phyloP scores from a whole-genome alignment of 2,329 filamentous ascomycete genomes.

The Chaetomiaceae sp. region DNA sequence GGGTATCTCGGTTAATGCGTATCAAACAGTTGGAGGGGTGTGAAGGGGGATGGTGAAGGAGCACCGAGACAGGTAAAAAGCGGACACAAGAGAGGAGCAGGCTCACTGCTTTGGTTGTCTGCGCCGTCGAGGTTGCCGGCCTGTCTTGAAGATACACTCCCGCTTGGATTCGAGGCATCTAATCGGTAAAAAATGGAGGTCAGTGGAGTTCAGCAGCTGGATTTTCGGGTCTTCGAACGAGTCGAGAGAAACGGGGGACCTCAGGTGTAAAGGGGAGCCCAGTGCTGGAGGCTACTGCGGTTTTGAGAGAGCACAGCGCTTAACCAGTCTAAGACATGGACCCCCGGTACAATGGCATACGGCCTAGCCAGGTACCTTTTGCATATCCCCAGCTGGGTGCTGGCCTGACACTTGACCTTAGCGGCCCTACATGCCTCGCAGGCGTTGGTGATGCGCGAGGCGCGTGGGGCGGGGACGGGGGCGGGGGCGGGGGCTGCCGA shows the following conservation, averaged over 20 bases:
- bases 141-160: slow-evolving; percentile 49
- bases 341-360: neutral
- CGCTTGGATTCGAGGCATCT: slow-evolving; percentile 50
- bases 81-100: neutral
- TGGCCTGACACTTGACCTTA: slow-evolving; percentile 50
- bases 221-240: too few relatives aligned
- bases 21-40: slow-evolving; percentile 14
- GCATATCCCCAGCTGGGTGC: slow-evolving; percentile 45
- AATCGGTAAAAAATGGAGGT: too few relatives aligned
- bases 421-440: slow-evolving; percentile 51
- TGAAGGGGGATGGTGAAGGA: slow-evolving; percentile 7
- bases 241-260: too few relatives aligned
- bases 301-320: neutral
- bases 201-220: neutral
- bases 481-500: neutral
- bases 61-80: neutral
- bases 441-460: slow-evolving; percentile 39
- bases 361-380: slow-evolving; percentile 40
- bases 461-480: slow-evolving; percentile 19
- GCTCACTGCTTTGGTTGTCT: slow-evolving; percentile 41
- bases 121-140: slow-evolving; percentile 45
- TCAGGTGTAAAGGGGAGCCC: too few relatives aligned
- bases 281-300: neutral
- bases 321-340: too few relatives aligned
- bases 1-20: too few relatives aligned